A percentile compares a stretch with the other conserved stretches of the same genome.
These are phyloP conservation scores for Gomphus bonarii DNA, from an alignment of 1,284 basidiomycete genomes.

Conservation along the genomic window DNA sequence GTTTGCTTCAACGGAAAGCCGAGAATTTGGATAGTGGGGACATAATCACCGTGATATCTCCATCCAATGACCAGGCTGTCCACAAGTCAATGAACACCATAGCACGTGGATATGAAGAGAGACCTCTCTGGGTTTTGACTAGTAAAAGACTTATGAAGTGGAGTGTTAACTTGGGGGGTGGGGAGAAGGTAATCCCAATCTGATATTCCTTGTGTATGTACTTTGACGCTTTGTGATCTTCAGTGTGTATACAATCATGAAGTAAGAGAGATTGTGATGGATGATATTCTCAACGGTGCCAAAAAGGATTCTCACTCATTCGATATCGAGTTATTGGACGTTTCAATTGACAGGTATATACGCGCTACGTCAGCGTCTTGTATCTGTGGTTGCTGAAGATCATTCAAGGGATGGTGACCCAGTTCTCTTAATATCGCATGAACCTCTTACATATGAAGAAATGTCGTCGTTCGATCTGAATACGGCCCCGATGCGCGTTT, in stretches of 20 bases:
- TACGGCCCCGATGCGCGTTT: constrained; percentile 43
- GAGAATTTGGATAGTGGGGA: background rate
- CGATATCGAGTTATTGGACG: constrained; percentile 60
- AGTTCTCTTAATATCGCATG: constrained; percentile 58
- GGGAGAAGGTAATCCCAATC: constrained; percentile 56
- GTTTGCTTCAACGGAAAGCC: background rate
- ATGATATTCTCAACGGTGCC: constrained; percentile 21
- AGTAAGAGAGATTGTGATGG: constrained; percentile 32
- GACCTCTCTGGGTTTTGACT: constrained; percentile 13
- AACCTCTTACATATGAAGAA: constrained; percentile 27
- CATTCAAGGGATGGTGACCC: constrained; percentile 36
- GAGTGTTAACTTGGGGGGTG: constrained; percentile 36
- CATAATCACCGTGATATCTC: background rate
- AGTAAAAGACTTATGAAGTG: constrained; percentile 13
- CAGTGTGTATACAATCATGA: constrained; percentile 21
- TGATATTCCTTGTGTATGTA: constrained; percentile 18
- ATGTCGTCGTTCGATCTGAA: constrained; percentile 19
- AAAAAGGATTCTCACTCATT: constrained; percentile 29
- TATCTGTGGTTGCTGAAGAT: background rate
- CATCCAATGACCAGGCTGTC: background rate
- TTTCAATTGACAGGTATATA: constrained; percentile 49
- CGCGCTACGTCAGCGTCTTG: background rate
- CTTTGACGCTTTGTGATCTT: background rate
- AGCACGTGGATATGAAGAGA: background rate
- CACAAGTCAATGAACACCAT: background rate